Conservation (phyloP, 495 filamentous ascomycete genomes). For the Hyaloscypha finlandica region DNA sequence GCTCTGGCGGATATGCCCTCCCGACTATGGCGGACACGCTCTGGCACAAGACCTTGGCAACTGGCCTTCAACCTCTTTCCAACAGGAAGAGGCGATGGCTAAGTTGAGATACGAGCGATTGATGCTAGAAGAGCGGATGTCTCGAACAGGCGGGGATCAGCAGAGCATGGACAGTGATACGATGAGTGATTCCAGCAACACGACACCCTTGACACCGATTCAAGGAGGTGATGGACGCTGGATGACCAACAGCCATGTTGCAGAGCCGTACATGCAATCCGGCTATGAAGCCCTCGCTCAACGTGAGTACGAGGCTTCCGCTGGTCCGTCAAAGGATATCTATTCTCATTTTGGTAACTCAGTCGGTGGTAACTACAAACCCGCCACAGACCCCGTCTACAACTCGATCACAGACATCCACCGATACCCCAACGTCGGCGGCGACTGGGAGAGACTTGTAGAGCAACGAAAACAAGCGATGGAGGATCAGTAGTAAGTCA, state of each 20-base stretch:
- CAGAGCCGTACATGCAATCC: conserved; percentile 71
- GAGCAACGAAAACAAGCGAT: conserved; percentile 50
- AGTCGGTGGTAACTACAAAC: conserved; percentile 50
- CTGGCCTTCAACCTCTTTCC: conserved; percentile 49
- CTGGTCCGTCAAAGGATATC: conserved; percentile 41
- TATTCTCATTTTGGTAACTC: conserved; percentile 40
- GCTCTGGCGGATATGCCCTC: conserved; percentile 65
- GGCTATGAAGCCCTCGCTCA: conserved; percentile 62
- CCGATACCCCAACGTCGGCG: conserved; percentile 32
- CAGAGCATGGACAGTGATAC: conserved; percentile 28
- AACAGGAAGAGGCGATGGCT: conserved; percentile 51
- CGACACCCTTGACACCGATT: conserved; percentile 46
- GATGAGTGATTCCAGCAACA: conserved; percentile 32
- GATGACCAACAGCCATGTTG: conserved; percentile 33
- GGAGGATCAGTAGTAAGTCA: conserved; percentile 46
- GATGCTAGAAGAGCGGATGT: conserved; percentile 32
- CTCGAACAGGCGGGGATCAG: conserved; percentile 35
- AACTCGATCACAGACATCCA: conserved; percentile 37
- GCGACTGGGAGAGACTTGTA: conserved; percentile 39
- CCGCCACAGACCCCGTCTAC: conserved; percentile 65
- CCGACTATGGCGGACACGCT: conserved; percentile 44
- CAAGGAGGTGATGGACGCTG: conserved; percentile 53
- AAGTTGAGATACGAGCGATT: conserved; percentile 54
- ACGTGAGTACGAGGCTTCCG: conserved; percentile 48
- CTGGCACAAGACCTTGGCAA: conserved; percentile 35